Conservation (phyloP, 2,329 filamentous ascomycete species). For the Kalmusia sp. region DNA sequence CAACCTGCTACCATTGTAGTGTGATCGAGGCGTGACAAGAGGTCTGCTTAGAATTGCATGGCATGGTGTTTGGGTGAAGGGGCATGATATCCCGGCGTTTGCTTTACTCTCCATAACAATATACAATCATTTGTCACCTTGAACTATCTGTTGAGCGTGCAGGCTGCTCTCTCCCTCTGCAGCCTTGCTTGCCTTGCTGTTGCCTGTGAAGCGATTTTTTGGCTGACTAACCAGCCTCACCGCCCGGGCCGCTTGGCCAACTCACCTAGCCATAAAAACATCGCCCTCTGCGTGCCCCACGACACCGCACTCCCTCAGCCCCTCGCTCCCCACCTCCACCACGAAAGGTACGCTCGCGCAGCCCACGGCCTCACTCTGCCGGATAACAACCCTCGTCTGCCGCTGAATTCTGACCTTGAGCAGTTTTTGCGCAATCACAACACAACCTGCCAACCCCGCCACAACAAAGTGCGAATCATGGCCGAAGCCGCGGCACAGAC, state of each 20-base stretch:
- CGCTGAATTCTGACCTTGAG: slow-evolving; percentile 24
- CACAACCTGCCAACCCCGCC: slow-evolving; percentile 38
- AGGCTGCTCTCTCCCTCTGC: slow-evolving; percentile 12
- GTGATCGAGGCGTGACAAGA: not conserved
- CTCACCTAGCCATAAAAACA: slow-evolving; percentile 43
- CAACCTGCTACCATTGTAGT: slow-evolving; percentile 81
- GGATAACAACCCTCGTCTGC: slow-evolving; percentile 13
- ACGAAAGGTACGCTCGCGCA: slow-evolving; percentile 32
- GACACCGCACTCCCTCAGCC: slow-evolving; percentile 29
- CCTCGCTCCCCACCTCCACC: slow-evolving; percentile 37
- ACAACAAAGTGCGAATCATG: slow-evolving; percentile 61
- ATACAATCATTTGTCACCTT: too few species aligned
- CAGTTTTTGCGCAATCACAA: slow-evolving; percentile 37
- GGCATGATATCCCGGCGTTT: slow-evolving; percentile 46
- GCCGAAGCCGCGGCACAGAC: slow-evolving; percentile 55
- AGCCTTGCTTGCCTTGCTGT: slow-evolving; percentile 26
- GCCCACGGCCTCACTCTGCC: not conserved
- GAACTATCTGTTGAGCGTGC: not conserved
- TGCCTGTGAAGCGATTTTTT: slow-evolving; percentile 17
- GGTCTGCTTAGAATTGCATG: slow-evolving; percentile 39
- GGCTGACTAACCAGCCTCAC: slow-evolving; percentile 25
- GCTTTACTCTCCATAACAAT: slow-evolving; percentile 19
- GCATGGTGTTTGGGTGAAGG: slow-evolving; percentile 39
- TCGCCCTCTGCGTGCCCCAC: slow-evolving; percentile 42
- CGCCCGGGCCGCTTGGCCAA: slow-evolving; percentile 32